Conservation (phyloP, 1,139 yeast species). For the Blastobotrys malaysiensis region DNA sequence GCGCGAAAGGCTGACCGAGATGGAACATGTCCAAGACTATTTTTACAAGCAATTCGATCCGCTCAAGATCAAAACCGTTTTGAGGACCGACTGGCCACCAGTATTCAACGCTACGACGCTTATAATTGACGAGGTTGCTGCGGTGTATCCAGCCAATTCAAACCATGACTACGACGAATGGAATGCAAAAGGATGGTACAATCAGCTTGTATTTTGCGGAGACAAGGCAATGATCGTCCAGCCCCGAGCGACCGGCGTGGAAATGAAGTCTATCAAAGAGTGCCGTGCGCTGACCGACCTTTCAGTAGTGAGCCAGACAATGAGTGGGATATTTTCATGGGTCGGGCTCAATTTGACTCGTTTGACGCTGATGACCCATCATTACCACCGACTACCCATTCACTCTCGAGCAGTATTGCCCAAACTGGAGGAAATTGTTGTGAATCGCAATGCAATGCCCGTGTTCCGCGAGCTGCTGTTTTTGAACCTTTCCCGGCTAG, state of each 20-base stretch:
- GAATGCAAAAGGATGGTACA: neutral
- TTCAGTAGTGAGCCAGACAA: neutral
- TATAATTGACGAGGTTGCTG: neutral
- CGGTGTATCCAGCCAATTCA: neutral
- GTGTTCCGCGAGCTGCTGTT: neutral
- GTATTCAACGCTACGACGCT: neutral
- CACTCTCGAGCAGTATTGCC: neutral
- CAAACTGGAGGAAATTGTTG: neutral
- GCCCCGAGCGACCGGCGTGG: neutral
- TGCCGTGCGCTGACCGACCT: neutral
- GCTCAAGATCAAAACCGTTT: neutral
- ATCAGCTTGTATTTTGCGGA: neutral
- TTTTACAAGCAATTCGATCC: neutral
- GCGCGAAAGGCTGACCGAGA: neutral
- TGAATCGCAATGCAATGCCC: neutral
- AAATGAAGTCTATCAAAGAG: neutral
- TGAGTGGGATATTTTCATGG: neutral
- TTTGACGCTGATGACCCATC: neutral
- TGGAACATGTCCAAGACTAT: neutral
- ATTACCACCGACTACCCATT: neutral
- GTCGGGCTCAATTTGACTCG: neutral
- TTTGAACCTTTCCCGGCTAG: neutral
- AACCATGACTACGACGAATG: neutral
- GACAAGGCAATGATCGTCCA: neutral
- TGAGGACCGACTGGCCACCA: neutral